These are phyloP conservation scores for Citrus sinensis DNA, from an alignment of 345 rosid species.

Conservation along the genomic window DVS_A1.0 CM039163.1:41633001-41633500, in stretches of 20 bases:
- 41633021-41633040: neutral
- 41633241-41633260: neutral
- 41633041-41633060: neutral
- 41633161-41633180: neutral
- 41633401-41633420: slow-evolving; percentile 1
- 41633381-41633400: slow-evolving; percentile 8
- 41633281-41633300: slow-evolving; percentile 8
- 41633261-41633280: neutral
- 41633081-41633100: neutral
- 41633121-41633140: neutral
- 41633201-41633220: neutral
- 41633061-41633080: neutral
- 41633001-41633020: neutral
- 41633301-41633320: slow-evolving; percentile 2
- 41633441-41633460: slow-evolving; percentile 35
- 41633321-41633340: neutral
- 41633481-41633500: slow-evolving; percentile 53
- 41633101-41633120: neutral
- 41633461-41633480: slow-evolving; percentile 30
- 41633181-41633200: neutral
- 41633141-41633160: neutral
- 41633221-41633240: neutral
- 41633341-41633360: neutral
- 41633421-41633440: slow-evolving; percentile 43
- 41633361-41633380: neutral